Evolutionary conservation across 139 green algal species (phyloP), one percentile per base, ranked within the genome.

Genomic region (Marvania coccoides): DNA sequence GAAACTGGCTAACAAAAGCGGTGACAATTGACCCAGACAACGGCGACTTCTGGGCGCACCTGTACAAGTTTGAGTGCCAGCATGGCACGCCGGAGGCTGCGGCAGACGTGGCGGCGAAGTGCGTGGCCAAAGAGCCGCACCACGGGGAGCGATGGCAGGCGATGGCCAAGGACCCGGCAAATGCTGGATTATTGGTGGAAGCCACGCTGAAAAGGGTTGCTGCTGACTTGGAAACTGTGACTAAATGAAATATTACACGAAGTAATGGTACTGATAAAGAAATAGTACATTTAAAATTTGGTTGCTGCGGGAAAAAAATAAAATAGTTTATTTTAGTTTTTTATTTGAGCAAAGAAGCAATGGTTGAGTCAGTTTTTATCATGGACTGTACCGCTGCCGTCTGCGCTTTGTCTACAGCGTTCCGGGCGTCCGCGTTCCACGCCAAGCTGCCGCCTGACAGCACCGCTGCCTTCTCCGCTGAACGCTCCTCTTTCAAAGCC

Each of bases 1-100:
- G 91, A 30, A 83, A 29, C 47, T 97, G 91, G 91, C 91, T 94
- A 72, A 86, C 88, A 48, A 75, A 91, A 14, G 80, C 85, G 7
- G 82, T 94, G n/a, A 89, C 84, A 4, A 73, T 97, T 29, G 75
- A 90, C 33, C 87, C 89, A 3, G 71, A 78, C 12, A 74, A 92
- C 34, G 94, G 94, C 24, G 94, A 99, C 75, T 73, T 90, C 61
- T 99, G 94, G 94, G 94, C 88, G 9, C 61, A 78, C 30, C 91
- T 82, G 42, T 94, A 87, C 67, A 74, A 73, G 19, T 88, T 96
- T 61, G 89, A 95, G 73, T 35, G 66, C 3, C 69, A 77, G 67
- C 61, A 81, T 56, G 84, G 82, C 33, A 78, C 54, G 6, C 29
- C 67, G 0, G 82, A 85, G 33, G 19, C 26, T n/a, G 66, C 72